Percentiles rank a stretch among this genome's conserved stretches.
These are phyloP conservation scores for Diphasiastrum complanatum DNA, from an alignment of 83 land plant genomes.

Conservation along the genomic window DNA sequence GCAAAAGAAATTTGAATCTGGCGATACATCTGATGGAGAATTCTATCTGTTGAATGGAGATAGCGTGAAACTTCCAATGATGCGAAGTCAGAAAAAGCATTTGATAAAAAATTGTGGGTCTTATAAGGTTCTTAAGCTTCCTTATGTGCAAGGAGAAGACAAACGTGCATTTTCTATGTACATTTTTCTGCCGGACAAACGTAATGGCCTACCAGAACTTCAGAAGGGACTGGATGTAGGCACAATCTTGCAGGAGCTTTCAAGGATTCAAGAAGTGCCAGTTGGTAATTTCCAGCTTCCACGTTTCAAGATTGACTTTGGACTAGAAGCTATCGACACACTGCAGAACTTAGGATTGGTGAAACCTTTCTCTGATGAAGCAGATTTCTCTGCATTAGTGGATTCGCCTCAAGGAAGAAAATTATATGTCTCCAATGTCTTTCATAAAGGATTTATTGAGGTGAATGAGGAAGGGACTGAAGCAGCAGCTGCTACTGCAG, in stretches of 20 bases:
- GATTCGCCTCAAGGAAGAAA: slow-evolving; percentile 31
- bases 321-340: slow-evolving; percentile 38
- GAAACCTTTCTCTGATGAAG: slow-evolving; percentile 45
- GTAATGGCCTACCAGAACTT: slow-evolving; percentile 45
- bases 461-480: slow-evolving; percentile 85
- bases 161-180: slow-evolving; percentile 60
- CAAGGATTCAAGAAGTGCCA: slow-evolving; percentile 15
- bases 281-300: slow-evolving; percentile 60
- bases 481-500: slow-evolving; percentile 78
- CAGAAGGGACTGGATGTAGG: slow-evolving; percentile 8
- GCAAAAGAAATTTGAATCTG: slow-evolving; percentile 50
- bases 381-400: slow-evolving; percentile 64
- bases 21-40: slow-evolving; percentile 36
- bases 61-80: slow-evolving; percentile 29
- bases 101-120: slow-evolving; percentile 28
- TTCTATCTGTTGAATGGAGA: slow-evolving; percentile 54
- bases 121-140: slow-evolving; percentile 54
- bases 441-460: slow-evolving; percentile 69
- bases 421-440: slow-evolving; percentile 44
- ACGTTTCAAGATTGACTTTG: slow-evolving; percentile 57
- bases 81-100: slow-evolving; percentile 53
- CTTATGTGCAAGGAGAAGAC: slow-evolving; percentile 47
- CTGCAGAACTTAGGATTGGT: slow-evolving; percentile 53
- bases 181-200: slow-evolving; percentile 56
- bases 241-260: slow-evolving; percentile 2